These are phyloP conservation scores for Tulasnella sp. DNA, from an alignment of 768 basidiomycete genomes.

Conservation along the genomic window DNA sequence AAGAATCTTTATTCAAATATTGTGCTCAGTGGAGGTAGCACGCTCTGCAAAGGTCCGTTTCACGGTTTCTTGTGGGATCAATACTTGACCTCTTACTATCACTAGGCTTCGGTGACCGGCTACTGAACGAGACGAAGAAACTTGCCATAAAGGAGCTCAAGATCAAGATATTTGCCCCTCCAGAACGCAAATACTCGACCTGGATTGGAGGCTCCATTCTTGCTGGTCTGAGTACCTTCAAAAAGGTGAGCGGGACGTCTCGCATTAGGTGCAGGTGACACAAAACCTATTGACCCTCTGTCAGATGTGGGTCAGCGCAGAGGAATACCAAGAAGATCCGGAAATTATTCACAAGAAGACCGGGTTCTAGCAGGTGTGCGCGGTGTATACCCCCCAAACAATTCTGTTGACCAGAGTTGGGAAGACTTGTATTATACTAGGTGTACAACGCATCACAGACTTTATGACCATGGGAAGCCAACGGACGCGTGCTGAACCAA, in stretches of 20 bases:
- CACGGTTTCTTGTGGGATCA: background rate
- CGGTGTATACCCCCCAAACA: no score
- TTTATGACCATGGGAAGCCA: no score
- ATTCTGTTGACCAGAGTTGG: no score
- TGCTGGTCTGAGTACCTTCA: constrained; percentile 92
- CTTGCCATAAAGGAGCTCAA: constrained; percentile 91
- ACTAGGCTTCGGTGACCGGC: constrained; percentile 85
- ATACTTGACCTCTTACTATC: background rate
- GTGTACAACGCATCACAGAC: no score
- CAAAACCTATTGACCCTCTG: constrained; percentile 2
- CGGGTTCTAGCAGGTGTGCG: constrained; percentile 42
- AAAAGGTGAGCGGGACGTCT: constrained; percentile 51
- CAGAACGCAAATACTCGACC: constrained; percentile 96
- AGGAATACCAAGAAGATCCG: constrained; percentile 98
- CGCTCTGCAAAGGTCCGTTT: constrained; percentile 72
- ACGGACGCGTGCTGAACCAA: no score
- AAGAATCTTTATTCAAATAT: constrained; percentile 95
- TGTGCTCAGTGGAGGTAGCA: constrained; percentile 92
- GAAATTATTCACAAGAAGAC: constrained; percentile 96
- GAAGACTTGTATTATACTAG: no score
- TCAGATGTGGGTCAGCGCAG: constrained; percentile 99
- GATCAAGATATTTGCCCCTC: constrained; percentile 98
- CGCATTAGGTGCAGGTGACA: background rate
- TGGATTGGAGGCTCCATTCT: constrained; percentile 97
- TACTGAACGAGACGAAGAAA: constrained; percentile 94